These are phyloP conservation scores for Xylariaceae sp. DNA, from an alignment of 2,329 filamentous ascomycete genomes.

Conservation along the genomic window DNA sequence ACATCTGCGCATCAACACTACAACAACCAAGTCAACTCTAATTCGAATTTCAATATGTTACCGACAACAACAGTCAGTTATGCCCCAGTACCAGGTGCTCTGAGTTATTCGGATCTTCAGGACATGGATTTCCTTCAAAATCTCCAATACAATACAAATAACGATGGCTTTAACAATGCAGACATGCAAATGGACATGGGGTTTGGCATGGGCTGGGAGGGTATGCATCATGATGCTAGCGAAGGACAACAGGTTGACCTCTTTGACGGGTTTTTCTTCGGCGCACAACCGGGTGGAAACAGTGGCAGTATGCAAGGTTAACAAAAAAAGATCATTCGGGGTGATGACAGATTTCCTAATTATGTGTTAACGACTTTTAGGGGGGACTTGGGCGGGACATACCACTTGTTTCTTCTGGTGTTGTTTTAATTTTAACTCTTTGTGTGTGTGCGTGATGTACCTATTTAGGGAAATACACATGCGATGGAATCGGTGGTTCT, in stretches of 20 bases:
- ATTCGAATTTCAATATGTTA: conserved; percentile 25
- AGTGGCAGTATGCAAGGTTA: conserved; percentile 14
- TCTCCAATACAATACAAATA: conserved; percentile 33
- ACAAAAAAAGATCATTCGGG: neutral
- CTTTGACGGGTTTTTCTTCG: conserved; percentile 71
- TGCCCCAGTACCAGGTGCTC: conserved; percentile 23
- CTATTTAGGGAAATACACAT: too few species aligned
- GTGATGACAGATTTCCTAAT: too few species aligned
- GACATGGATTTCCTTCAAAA: conserved; percentile 51
- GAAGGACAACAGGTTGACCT: conserved; percentile 58
- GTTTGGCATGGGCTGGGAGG: conserved; percentile 61
- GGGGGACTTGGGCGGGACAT: too few species aligned
- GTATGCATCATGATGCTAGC: conserved; percentile 57
- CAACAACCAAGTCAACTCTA: conserved; percentile 19
- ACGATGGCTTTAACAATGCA: conserved; percentile 28
- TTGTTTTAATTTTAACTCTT: too few species aligned
- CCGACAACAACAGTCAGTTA: conserved; percentile 31
- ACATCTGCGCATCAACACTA: conserved; percentile 29
- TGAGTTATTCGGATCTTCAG: conserved; percentile 45
- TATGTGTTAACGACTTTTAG: too few species aligned
- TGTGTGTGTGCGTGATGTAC: too few species aligned
- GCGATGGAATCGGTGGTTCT: too few species aligned
- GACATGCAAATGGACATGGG: conserved; percentile 58
- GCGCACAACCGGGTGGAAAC: conserved; percentile 43
- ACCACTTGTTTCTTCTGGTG: too few species aligned